Percentiles rank a stretch among this genome's conserved stretches.
These are phyloP conservation scores for Collariella sp. DNA, from an alignment of 495 filamentous ascomycete genomes.

Conservation along the genomic window DNA sequence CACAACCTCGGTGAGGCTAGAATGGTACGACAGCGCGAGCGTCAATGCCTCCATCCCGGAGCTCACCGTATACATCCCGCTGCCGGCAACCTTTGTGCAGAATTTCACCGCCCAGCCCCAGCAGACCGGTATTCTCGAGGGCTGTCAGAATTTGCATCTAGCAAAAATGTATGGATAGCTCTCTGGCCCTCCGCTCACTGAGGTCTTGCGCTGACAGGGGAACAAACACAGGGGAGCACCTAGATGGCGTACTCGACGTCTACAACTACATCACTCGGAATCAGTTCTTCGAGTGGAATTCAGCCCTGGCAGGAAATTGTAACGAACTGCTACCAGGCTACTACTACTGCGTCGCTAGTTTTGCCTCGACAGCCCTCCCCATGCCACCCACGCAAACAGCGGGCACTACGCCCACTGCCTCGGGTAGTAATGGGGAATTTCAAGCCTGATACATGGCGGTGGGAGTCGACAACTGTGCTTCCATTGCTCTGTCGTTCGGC, in stretches of 20 bases:
- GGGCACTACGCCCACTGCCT: background rate
- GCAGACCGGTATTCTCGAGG: background rate
- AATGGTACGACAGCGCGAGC: background rate
- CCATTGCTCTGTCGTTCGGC: slow-evolving; percentile 17
- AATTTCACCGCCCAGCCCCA: background rate
- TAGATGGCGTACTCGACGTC: background rate
- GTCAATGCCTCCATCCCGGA: background rate
- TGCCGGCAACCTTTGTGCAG: background rate
- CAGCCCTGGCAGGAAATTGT: slow-evolving; percentile 3
- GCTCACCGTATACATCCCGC: background rate
- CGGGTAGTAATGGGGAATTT: background rate
- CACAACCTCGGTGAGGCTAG: background rate
- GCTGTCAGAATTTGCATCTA: background rate
- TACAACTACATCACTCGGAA: slow-evolving; percentile 2
- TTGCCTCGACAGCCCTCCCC: background rate
- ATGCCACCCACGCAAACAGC: slow-evolving; percentile 8
- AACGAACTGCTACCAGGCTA: background rate
- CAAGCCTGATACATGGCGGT: slow-evolving; percentile 6
- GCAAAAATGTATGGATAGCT: background rate
- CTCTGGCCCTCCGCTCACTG: no score
- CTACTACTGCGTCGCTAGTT: slow-evolving; percentile 13
- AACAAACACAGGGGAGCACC: no score
- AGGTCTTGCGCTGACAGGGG: no score
- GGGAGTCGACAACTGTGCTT: slow-evolving; percentile 18
- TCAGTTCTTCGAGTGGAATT: slow-evolving; percentile 7